These are phyloP conservation scores for Yamadazyma dendronema DNA, from an alignment of 1,139 yeast species.

Conservation along the genomic window DNA sequence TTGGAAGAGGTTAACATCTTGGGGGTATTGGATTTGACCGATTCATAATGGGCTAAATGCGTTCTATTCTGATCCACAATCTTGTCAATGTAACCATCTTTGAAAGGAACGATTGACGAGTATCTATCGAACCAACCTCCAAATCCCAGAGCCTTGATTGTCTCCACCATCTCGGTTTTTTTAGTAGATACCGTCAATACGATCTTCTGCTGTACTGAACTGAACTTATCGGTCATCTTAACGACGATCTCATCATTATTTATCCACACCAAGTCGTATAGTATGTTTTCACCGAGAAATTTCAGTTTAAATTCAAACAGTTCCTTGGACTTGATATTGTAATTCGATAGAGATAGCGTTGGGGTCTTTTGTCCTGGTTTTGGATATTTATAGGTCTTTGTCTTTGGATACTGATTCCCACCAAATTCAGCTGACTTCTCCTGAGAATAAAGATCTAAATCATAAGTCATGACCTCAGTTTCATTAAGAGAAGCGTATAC, in stretches of 20 bases:
- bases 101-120: slow-evolving; percentile 34
- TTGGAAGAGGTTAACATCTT: slow-evolving; percentile 53
- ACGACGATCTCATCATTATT: slow-evolving; percentile 52
- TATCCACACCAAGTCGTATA: slow-evolving; percentile 77
- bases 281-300: slow-evolving; percentile 28
- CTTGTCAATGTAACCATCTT: slow-evolving; percentile 70
- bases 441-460: slow-evolving; percentile 61
- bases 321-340: slow-evolving; percentile 29
- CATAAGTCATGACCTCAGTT: slow-evolving; percentile 61
- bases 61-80: slow-evolving; percentile 59
- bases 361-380: slow-evolving; percentile 86
- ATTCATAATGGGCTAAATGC: slow-evolving; percentile 68
- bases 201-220: slow-evolving; percentile 59
- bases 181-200: slow-evolving; percentile 28
- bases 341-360: slow-evolving; percentile 43
- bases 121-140: slow-evolving; percentile 57
- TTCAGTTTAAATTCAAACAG: slow-evolving; percentile 7
- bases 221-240: slow-evolving; percentile 70
- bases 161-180: slow-evolving; percentile 13
- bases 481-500: slow-evolving; percentile 72
- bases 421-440: slow-evolving; percentile 20
- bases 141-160: slow-evolving; percentile 31
- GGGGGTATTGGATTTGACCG: slow-evolving; percentile 35
- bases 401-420: slow-evolving; percentile 54
- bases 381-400: slow-evolving; percentile 66